phyloP scores from a whole-genome alignment of 2,329 filamentous ascomycete genomes.

The Dactylellina parvicollis region DNA sequence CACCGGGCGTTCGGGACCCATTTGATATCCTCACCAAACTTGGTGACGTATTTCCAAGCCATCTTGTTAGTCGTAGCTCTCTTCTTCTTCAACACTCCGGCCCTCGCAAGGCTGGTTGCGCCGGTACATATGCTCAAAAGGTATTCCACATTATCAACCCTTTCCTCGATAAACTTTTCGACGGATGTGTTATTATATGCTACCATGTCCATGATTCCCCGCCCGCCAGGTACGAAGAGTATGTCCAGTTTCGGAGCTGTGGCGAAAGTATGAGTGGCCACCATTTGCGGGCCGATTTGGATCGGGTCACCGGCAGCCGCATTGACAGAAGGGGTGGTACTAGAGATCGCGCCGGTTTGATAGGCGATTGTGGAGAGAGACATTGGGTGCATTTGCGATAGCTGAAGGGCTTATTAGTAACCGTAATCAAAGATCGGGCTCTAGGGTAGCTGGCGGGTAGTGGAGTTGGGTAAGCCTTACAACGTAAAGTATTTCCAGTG shows the following conservation, averaged over 20 bases:
- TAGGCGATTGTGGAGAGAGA: conserved; percentile 63
- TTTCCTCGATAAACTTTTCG: conserved; percentile 62
- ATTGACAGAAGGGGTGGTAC: no score
- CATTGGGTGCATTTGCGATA: conserved; percentile 58
- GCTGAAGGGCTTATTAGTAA: conserved; percentile 49
- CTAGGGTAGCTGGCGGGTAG: conserved; percentile 57
- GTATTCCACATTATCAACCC: conserved; percentile 66
- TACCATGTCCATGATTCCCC: conserved; percentile 62
- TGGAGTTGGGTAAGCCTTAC: not conserved
- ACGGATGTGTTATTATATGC: conserved; percentile 17
- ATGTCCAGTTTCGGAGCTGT: conserved; percentile 65
- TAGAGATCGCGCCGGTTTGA: conserved; percentile 60
- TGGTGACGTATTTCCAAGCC: conserved; percentile 60
- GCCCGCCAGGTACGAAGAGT: conserved; percentile 73
- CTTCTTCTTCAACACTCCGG: conserved; percentile 70
- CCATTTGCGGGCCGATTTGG: conserved; percentile 33
- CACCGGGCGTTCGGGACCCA: conserved; percentile 73
- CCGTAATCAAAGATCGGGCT: conserved; percentile 63
- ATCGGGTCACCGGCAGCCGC: conserved; percentile 33
- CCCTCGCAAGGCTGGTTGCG: conserved; percentile 67
- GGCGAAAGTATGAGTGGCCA: conserved; percentile 56
- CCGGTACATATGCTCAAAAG: conserved; percentile 76
- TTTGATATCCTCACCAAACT: conserved; percentile 65
- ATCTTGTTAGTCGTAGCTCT: conserved; percentile 74
- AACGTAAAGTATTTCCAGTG: conserved; percentile 63